Base-by-base conservation (phyloP, 306 rosid genomes). In the Macrotyloma uniflorum region DNA sequence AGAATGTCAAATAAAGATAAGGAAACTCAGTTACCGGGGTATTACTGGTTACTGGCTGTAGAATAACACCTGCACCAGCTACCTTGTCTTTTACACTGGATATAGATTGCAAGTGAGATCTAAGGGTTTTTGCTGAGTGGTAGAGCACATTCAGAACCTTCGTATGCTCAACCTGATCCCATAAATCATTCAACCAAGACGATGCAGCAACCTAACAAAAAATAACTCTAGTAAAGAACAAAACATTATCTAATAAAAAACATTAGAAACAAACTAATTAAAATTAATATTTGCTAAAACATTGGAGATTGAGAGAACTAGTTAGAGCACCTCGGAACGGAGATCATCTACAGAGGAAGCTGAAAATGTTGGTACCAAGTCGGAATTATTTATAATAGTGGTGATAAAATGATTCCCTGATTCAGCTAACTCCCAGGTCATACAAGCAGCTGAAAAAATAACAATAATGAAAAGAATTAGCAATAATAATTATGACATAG, bases 381-480 rank as follows among this genome's bases (percentile, higher is more conserved):
- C 98, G 10, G 98, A 90, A 73, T 97, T 95, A 71, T 95, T 95
- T 61, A 95, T 89, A 66, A 88, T 88, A 13, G 98, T 86, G 49
- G 93, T 92, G 70, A 95, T 95, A 72, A 95, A 95, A 76, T 91
- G 88, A 79, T 95, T 91, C 66, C 98, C 98, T n/a, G 98, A 95
- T 86, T 95, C 98, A 69, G 98, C 98, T 81, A 95, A 89, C 82
- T 95, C 98, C 97, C 86, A 88, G 33, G 98, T 95, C 96, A 95
- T 91, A 83, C 98, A 92, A 24, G 98, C 98, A 85, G 98, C 98
- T 95, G 88, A 76, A 88, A 82, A 82, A 65, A 61, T 57, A 32
- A 81, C 36, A 84, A 80, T 80, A 69, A 71, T 18, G 77, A 74
- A 59, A 70, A 67, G 50, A 69, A 11, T 61, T 77, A 23, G 75